These are phyloP conservation scores for Pistacia atlantica DNA, from an alignment of 345 rosid species.

Conservation along the genomic window DNA sequence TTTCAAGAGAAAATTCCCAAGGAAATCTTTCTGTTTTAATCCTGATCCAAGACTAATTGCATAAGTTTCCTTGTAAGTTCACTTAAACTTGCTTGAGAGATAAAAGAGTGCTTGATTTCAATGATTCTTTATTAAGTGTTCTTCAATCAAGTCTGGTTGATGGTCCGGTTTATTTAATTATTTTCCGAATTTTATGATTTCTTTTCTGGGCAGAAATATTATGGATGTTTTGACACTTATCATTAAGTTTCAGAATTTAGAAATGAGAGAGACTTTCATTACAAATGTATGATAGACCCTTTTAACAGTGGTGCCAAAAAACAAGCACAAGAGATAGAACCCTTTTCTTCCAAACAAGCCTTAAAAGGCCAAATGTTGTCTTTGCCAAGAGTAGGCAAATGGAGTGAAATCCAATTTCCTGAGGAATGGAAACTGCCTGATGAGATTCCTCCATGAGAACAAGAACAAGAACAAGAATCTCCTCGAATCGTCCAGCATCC, in stretches of 20 bases:
- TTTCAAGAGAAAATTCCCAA: background rate
- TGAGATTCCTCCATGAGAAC: background rate
- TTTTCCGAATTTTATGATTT: background rate
- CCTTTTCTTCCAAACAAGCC: background rate
- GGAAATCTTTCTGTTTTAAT: background rate
- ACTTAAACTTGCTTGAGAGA: background rate
- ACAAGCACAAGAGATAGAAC: background rate
- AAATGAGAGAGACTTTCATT: background rate
- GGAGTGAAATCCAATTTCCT: conserved; percentile 4
- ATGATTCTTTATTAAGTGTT: background rate
- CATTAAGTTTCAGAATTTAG: background rate
- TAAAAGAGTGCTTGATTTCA: background rate
- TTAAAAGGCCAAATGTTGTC: background rate
- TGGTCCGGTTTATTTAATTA: background rate
- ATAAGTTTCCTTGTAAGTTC: background rate
- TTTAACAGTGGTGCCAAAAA: background rate
- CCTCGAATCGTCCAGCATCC: background rate
- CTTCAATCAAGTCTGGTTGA: background rate
- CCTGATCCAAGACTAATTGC: background rate
- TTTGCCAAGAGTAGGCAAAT: background rate
- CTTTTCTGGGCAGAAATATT: background rate
- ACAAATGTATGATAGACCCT: background rate
- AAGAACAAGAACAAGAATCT: background rate
- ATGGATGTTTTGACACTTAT: background rate
- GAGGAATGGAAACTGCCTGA: background rate